Base-by-base conservation (phyloP, 148 eudicot genomes). In the Heliosperma pusillum region DNA sequence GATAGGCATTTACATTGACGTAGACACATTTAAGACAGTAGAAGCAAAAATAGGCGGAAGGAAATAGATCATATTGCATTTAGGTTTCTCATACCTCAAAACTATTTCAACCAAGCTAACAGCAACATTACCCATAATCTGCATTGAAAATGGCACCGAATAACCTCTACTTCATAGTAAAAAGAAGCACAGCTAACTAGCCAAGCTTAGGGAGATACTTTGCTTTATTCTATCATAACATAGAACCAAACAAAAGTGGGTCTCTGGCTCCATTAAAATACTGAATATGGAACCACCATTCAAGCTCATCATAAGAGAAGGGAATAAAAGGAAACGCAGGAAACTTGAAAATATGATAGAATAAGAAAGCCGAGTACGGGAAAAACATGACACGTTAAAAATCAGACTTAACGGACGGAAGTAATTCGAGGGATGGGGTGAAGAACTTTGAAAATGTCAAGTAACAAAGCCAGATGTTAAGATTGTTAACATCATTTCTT, bases 401-500 rank as follows among this genome's bases (percentile, higher is more conserved):
- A 21, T 20, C 65, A 36, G 42, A 36, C 53, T 33, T 30, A 66
- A 19, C 7, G 42, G 40, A 29, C 42, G 42, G 7, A 12, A 50
- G 17, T 50, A 12, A 50, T 50, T 15, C 68, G 1, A 13, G 42
- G 40, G 42, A 44, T 66, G 50, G 3, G 69, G 47, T 36, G 50
- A 13, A 29, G 8, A 17, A 33, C 11, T 40, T 66, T 13, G 55
- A 67, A 10, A 60, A 21, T 45, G 44, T 69, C 50, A 25, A 70
- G 40, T 19, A 36, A 36, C 50, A 36, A 24, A 66, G 61, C 10
- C 53, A 10, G 52, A 20, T 56, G 63, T 56, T 40, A n/a, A 75
- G 64, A 75, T 52, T 56, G 63, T 66, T 33, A n/a, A 75, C 71
- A 66, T 52, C 15, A 66, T 20, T 33, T 50, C 55, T 2, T 10